Conservation (phyloP, 768 basidiomycete genomes). For the Termitomyces sp. region DNA sequence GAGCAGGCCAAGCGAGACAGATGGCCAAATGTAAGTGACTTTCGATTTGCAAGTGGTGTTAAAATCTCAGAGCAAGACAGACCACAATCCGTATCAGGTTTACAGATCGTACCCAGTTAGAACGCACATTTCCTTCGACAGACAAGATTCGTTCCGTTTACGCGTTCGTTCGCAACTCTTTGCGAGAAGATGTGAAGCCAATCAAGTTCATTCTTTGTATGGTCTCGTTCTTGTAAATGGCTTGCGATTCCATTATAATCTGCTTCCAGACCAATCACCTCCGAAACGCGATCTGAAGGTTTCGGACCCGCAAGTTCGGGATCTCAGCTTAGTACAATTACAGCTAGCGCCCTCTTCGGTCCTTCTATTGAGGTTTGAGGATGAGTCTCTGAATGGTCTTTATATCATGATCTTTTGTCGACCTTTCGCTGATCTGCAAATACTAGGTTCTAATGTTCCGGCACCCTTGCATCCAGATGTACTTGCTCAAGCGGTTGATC, state of each 20-base stretch:
- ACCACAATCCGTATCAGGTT: slow-evolving; percentile 82
- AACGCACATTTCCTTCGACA: slow-evolving; percentile 71
- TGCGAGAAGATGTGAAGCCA: slow-evolving; percentile 71
- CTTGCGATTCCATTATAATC: not conserved
- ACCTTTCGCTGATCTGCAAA: slow-evolving; percentile 14
- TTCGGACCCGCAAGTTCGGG: slow-evolving; percentile 68
- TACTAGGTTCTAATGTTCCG: slow-evolving; percentile 43
- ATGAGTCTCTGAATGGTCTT: slow-evolving; percentile 64
- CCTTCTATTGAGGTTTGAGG: slow-evolving; percentile 70
- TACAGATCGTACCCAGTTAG: slow-evolving; percentile 75
- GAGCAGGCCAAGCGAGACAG: slow-evolving; percentile 55
- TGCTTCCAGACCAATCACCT: slow-evolving; percentile 64
- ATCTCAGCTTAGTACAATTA: slow-evolving; percentile 62
- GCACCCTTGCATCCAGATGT: slow-evolving; percentile 64
- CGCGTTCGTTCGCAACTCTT: slow-evolving; percentile 69
- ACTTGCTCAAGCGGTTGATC: slow-evolving; percentile 54
- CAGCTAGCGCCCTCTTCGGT: slow-evolving; percentile 78
- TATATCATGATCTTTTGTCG: not conserved
- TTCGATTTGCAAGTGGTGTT: not conserved
- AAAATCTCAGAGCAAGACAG: slow-evolving; percentile 30
- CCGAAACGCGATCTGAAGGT: slow-evolving; percentile 82
- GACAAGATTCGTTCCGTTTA: slow-evolving; percentile 81
- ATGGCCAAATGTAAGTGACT: slow-evolving; percentile 63
- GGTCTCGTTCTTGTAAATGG: slow-evolving; percentile 20
- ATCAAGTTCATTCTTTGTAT: slow-evolving; percentile 85